A percentile compares a stretch with the other conserved stretches of the same genome.
These are phyloP conservation scores for Gautieria morchelliformis DNA, from an alignment of 768 basidiomycete genomes.

Conservation along the genomic window DNA sequence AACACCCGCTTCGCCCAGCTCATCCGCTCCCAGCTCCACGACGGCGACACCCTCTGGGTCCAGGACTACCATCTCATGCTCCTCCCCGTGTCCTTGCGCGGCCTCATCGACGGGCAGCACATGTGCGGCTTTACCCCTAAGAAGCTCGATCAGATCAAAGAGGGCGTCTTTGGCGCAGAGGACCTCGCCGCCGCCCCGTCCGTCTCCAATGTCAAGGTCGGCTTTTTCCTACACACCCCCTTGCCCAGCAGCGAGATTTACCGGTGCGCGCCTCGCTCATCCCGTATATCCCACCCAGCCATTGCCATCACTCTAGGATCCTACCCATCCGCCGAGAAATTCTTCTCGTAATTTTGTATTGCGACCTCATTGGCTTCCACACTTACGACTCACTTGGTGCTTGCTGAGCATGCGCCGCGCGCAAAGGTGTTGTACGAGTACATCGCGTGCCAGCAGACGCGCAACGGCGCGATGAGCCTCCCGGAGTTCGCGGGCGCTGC, in stretches of 20 bases:
- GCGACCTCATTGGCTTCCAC: constrained; percentile 98
- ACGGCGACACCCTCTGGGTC: constrained; percentile 97
- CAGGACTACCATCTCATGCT: constrained; percentile 99
- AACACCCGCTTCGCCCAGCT: constrained; percentile 92
- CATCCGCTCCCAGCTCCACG: constrained; percentile 66
- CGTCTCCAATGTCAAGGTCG: constrained; percentile 78
- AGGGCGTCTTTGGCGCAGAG: constrained; percentile 51
- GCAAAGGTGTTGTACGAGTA: constrained; percentile 99
- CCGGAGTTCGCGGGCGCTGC: constrained; percentile 98
- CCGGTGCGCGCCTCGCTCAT: constrained; percentile 41
- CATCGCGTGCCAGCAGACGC: constrained; percentile 86
- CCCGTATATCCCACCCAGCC: too few relatives aligned
- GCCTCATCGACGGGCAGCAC: constrained; percentile 66
- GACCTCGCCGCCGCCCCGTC: constrained; percentile 26
- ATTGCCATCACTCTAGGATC: constrained; percentile 54
- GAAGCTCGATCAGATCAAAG: constrained; percentile 61
- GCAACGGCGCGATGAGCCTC: constrained; percentile 94
- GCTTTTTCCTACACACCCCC: constrained; percentile 97
- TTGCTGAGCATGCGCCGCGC: neutral
- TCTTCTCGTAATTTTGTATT: constrained; percentile 89
- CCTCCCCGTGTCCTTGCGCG: constrained; percentile 89
- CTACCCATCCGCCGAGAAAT: constrained; percentile 96
- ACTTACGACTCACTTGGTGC: constrained; percentile 99
- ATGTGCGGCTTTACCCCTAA: constrained; percentile 45
- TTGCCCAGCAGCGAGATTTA: constrained; percentile 98